Conservation (phyloP, 139 green algal genomes). For the Axilococcus clingmanii region DNA sequence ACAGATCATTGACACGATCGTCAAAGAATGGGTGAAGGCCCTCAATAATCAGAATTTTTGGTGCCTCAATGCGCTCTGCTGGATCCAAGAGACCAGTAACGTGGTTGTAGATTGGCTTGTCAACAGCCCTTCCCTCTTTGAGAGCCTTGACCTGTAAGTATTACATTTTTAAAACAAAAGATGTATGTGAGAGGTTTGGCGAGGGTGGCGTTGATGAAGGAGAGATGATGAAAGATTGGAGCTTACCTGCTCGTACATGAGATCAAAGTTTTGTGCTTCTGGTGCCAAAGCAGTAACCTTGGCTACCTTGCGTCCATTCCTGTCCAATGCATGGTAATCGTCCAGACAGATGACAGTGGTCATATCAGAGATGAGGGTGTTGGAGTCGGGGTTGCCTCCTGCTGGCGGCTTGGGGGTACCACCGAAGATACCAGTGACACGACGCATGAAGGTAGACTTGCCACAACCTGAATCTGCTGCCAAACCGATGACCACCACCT, state of each 20-base stretch:
- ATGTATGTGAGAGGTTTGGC: background rate
- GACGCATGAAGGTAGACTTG: slow-evolving; percentile 99
- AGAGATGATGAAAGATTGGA: background rate
- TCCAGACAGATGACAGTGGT: slow-evolving; percentile 99
- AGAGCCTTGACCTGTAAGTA: slow-evolving; percentile 78
- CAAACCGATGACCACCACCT: slow-evolving; percentile 89
- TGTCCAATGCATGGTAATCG: slow-evolving; percentile 96
- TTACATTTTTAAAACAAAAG: background rate
- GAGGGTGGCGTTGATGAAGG: background rate
- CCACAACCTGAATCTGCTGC: slow-evolving; percentile 97
- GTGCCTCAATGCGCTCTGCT: slow-evolving; percentile 78
- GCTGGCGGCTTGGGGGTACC: slow-evolving; percentile 78
- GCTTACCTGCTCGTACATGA: slow-evolving; percentile 88
- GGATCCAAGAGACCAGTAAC: slow-evolving; percentile 93
- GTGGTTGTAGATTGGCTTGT: slow-evolving; percentile 99
- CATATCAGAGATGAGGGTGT: slow-evolving; percentile 97
- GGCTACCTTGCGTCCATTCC: slow-evolving; percentile 76
- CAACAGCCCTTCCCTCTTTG: slow-evolving; percentile 93
- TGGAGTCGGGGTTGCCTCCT: slow-evolving; percentile 94
- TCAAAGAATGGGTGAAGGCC: slow-evolving; percentile 98
- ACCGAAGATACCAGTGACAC: slow-evolving; percentile 96
- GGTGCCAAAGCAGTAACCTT: slow-evolving; percentile 89
- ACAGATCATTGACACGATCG: slow-evolving; percentile 87
- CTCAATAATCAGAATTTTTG: slow-evolving; percentile 95
- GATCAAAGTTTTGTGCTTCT: slow-evolving; percentile 96